Evolutionary conservation across 2,329 filamentous ascomycete genomes (phyloP).

Genomic region (Fusarium liriodendri): DNA sequence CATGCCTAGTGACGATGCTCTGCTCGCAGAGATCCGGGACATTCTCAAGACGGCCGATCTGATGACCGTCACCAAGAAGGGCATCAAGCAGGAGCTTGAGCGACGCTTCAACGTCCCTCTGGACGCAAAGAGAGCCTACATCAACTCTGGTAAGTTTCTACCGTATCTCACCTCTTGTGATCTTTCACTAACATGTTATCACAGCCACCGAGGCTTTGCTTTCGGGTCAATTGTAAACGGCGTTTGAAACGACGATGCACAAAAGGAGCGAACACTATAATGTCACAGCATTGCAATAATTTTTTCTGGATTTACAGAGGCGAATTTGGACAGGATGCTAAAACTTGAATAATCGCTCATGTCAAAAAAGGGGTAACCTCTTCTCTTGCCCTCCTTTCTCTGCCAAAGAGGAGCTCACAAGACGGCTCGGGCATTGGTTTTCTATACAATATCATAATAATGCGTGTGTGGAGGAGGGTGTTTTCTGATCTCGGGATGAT

Average conservation of each 20-base stretch:
- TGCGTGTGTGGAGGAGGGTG: constrained; percentile 21
- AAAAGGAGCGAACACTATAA: constrained; percentile 28
- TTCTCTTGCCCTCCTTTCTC: constrained; percentile 19
- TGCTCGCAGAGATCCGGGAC: constrained; percentile 93
- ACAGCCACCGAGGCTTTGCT: constrained; percentile 82
- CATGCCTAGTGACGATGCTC: constrained; percentile 87
- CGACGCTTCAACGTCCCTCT: constrained; percentile 87
- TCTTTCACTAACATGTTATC: constrained; percentile 26
- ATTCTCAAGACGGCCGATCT: constrained; percentile 92
- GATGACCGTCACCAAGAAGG: constrained; percentile 99
- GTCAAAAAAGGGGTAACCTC: constrained; percentile 14
- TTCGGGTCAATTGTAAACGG: constrained; percentile 75
- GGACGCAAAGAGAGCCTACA: constrained; percentile 90
- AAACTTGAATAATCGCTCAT: constrained; percentile 37
- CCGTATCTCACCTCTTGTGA: not conserved
- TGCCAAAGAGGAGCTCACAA: constrained; percentile 4
- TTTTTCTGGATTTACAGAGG: constrained; percentile 28
- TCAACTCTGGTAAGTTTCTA: constrained; percentile 79
- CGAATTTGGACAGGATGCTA: constrained; percentile 39
- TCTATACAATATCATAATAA: constrained; percentile 42
- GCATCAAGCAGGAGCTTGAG: constrained; percentile 93
- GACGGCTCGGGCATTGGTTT: constrained; percentile 15
- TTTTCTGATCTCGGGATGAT: constrained; percentile 19
- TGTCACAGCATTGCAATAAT: constrained; percentile 31
- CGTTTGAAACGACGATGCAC: constrained; percentile 17